Base-by-base conservation (phyloP, 441 rosid genomes). In the Aleurites moluccanus region DNA sequence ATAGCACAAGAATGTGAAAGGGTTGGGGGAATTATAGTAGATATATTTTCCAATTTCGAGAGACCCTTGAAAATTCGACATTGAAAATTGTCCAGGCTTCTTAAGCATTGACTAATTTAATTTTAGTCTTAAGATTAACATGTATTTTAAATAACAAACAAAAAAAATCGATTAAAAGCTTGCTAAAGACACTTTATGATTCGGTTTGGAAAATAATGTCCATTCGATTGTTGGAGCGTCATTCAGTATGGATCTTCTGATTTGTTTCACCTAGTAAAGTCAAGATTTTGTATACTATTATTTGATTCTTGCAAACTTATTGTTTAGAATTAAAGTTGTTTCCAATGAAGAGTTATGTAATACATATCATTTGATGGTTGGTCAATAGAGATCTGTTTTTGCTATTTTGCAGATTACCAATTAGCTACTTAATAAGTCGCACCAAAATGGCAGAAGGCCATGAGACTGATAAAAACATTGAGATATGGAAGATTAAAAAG, bases 401-500 rank as follows among this genome's bases (percentile, higher is more conserved):
- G 40, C 40, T 38, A 38, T 6, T 38, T 67, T 67, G 14, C 78
- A 64, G 81, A 71, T 25, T 30, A 42, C 13, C 25, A 74, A 2
- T 56, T 50, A 44, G 7, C 20, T 55, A 14, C 9, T 68, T 10
- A 38, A 11, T 53, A 40, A 28, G 40, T 18, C 16, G 23, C 53
- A 1, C 16, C 62, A 79, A 47, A 62, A 92, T 92, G 97, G 82
- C 92, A 21, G 97, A 89, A 38, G 78, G 79, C 35, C 91, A 87
- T 0, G 91, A 90, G 72, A 86, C 88, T 61, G 93, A 92, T 72
- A 89, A 85, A 70, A 90, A 88, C 79, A 90, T 92, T 53, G 91
- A 88, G 88, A 90, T 90, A 68, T 92, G 97, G 97, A 92, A 92
- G 89, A 90, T 90, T 59, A 90, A 93, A 85, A 93, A 89, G 80